Conservation (phyloP, 2,329 filamentous ascomycete species). For the Botryosphaeria dothidea region DNA sequence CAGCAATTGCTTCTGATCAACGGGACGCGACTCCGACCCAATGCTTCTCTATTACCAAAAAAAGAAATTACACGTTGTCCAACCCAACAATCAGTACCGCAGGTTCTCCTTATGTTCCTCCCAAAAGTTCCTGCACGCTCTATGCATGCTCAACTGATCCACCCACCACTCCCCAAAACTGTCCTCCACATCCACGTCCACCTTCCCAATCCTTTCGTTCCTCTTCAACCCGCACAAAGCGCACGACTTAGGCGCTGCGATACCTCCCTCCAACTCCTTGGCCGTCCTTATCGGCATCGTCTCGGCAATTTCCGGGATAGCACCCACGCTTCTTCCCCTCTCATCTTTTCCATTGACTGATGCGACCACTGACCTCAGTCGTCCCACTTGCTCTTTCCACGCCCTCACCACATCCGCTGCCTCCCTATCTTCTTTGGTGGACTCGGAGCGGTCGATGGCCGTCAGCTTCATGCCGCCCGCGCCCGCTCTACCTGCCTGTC, state of each 20-base stretch:
- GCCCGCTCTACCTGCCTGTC: constrained; percentile 67
- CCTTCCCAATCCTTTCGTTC: constrained; percentile 76
- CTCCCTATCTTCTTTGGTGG: constrained; percentile 81
- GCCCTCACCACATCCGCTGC: constrained; percentile 71
- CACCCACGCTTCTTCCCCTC: constrained; percentile 32
- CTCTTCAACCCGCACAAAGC: constrained; percentile 84
- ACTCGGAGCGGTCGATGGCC: constrained; percentile 79
- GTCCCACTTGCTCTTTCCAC: constrained; percentile 76
- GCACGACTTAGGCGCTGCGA: constrained; percentile 74
- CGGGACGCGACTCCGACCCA: neutral
- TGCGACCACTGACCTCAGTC: constrained; percentile 68
- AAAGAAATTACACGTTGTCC: neutral
- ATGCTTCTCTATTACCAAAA: neutral
- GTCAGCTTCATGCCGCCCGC: constrained; percentile 91
- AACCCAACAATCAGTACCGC: constrained; percentile 35
- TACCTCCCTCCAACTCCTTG: constrained; percentile 63
- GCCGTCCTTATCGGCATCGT: constrained; percentile 67
- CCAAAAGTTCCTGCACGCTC: constrained; percentile 88
- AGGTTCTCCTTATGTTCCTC: constrained; percentile 70
- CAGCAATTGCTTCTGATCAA: neutral
- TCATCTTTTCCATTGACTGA: constrained; percentile 21
- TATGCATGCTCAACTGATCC: constrained; percentile 66
- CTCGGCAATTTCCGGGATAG: constrained; percentile 70
- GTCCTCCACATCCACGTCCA: constrained; percentile 79
- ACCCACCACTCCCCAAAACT: constrained; percentile 97